Percentiles rank a stretch among this genome's conserved stretches.
phyloP scores from a whole-genome alignment of 352 stramenopile genomes.

The Globisporangium takayamanum region DNA sequence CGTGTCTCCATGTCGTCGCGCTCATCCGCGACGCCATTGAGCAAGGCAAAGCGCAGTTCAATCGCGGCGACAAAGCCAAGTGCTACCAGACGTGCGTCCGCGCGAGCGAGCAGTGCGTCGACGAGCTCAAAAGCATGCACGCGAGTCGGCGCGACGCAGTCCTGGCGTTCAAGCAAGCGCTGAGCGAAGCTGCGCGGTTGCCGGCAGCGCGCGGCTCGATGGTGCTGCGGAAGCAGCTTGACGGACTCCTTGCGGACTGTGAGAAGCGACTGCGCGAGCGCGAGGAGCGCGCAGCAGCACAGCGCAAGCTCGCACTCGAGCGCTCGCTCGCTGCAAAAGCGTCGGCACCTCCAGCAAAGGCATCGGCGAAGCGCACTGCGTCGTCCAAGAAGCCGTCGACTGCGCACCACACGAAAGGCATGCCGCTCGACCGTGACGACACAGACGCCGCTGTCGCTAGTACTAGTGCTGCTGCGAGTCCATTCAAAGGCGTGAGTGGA shows the following conservation, averaged over 20 bases:
- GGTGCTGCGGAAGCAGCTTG: constrained; percentile 56
- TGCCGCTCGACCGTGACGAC: too few species aligned
- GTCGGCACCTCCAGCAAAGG: constrained; percentile 6
- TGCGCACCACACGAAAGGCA: not conserved
- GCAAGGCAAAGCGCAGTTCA: constrained; percentile 64
- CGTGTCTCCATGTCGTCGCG: constrained; percentile 29
- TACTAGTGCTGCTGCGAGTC: not conserved
- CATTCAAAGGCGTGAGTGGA: not conserved
- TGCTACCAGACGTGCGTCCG: constrained; percentile 65
- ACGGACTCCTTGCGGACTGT: constrained; percentile 38
- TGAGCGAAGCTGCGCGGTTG: constrained; percentile 39
- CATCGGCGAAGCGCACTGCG: not conserved
- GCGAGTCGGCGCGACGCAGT: constrained; percentile 27
- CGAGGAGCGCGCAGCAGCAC: constrained; percentile 21
- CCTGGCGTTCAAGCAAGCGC: constrained; percentile 23
- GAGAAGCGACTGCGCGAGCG: constrained; percentile 25
- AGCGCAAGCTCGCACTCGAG: constrained; percentile 13
- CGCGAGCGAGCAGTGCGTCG: constrained; percentile 34
- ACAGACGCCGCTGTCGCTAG: constrained; percentile 11
- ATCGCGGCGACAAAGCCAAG: constrained; percentile 65
- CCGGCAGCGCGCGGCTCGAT: constrained; percentile 51
- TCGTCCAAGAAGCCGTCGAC: not conserved
- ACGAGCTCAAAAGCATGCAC: constrained; percentile 30
- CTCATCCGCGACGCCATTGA: constrained; percentile 45
- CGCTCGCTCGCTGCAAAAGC: not conserved